These are phyloP conservation scores for Dillenia suffruticosa DNA, from an alignment of 164 flowering plant genomes.

Conservation along the genomic window DNA sequence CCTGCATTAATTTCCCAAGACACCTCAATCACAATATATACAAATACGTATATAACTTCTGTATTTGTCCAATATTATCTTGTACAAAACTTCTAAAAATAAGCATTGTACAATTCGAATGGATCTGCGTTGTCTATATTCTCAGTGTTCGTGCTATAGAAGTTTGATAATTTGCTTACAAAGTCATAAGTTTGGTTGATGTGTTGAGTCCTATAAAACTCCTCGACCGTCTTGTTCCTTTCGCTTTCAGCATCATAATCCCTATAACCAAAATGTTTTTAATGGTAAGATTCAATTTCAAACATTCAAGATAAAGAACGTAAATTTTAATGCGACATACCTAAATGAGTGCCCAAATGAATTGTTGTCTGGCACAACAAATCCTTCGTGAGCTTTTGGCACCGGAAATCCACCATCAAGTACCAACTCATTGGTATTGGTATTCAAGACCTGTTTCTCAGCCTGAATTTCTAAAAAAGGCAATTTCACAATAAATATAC, in stretches of 20 bases:
- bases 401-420: constrained; percentile 29
- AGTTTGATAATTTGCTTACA: constrained; percentile 26
- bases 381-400: constrained; percentile 14
- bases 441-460: constrained; percentile 13
- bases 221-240: constrained; percentile 35
- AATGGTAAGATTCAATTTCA: not conserved
- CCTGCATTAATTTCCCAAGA: constrained; percentile 13
- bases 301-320: not conserved
- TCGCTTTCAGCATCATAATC: constrained; percentile 39
- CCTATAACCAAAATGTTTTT: constrained; percentile 17
- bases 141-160: too few relatives aligned
- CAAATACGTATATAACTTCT: too few relatives aligned
- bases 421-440: constrained; percentile 21
- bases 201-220: constrained; percentile 38
- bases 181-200: constrained; percentile 46
- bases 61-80: too few relatives aligned
- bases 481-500: not conserved
- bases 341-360: constrained; percentile 27
- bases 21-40: not conserved
- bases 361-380: constrained; percentile 18
- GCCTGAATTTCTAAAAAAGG: constrained; percentile 11
- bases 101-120: too few relatives aligned
- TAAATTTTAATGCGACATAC: not conserved
- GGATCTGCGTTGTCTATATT: too few relatives aligned
- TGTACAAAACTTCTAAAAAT: not conserved